These are phyloP conservation scores for Maudiozyma bulderi DNA, from an alignment of 805 yeast genomes.

Conservation along the genomic window DNA sequence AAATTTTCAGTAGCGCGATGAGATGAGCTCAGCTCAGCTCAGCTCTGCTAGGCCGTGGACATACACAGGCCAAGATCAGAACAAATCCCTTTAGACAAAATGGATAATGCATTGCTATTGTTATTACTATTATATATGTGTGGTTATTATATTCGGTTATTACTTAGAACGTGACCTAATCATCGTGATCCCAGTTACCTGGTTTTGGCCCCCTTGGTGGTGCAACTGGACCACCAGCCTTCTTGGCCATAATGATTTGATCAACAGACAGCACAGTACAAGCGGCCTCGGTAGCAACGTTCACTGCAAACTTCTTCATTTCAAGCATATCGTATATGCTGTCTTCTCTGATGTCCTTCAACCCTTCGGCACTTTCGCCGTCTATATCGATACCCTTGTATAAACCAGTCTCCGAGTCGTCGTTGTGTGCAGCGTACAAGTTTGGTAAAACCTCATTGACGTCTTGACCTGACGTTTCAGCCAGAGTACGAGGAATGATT, in stretches of 20 bases:
- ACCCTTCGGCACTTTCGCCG: conserved; percentile 55
- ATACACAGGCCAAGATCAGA: too few species aligned
- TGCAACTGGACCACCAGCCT: conserved; percentile 95
- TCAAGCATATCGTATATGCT: conserved; percentile 73
- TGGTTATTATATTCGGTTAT: background rate
- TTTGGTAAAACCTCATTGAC: conserved; percentile 82
- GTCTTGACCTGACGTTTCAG: conserved; percentile 91
- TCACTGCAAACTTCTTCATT: conserved; percentile 77
- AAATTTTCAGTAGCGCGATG: background rate
- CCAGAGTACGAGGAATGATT: conserved; percentile 81
- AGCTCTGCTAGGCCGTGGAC: too few species aligned
- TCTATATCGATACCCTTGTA: conserved; percentile 70
- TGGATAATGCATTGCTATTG: background rate
- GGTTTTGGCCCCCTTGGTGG: conserved; percentile 70
- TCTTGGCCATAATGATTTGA: conserved; percentile 96
- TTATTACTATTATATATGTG: background rate
- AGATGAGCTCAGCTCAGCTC: background rate
- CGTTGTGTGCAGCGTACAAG: conserved; percentile 77
- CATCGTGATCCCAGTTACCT: conserved; percentile 95
- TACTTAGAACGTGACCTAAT: conserved; percentile 29
- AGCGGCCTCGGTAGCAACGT: conserved; percentile 93
- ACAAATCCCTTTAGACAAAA: too few species aligned
- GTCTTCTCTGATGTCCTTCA: conserved; percentile 57
- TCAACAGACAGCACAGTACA: conserved; percentile 69
- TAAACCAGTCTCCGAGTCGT: conserved; percentile 14